Percentiles rank a stretch among this genome's conserved stretches.
These are phyloP conservation scores for Yamadazyma songkhlaensis DNA, from an alignment of 1,139 yeast species.

Conservation along the genomic window DNA sequence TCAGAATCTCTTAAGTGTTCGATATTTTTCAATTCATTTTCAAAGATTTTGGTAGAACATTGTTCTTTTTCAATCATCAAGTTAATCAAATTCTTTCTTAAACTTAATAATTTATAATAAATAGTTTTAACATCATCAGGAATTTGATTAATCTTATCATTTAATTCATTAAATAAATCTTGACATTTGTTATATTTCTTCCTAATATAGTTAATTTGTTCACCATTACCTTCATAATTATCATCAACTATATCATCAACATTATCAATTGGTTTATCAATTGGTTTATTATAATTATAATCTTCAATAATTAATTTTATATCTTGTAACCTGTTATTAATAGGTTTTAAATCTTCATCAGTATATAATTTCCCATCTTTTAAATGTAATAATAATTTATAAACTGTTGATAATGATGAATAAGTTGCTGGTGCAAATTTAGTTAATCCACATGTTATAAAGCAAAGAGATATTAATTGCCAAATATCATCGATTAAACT, in stretches of 20 bases:
- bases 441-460: slow-evolving; percentile 86
- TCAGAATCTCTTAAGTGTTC: slow-evolving; percentile 31
- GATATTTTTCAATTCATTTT: slow-evolving; percentile 26
- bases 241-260: slow-evolving; percentile 9
- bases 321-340: slow-evolving; percentile 66
- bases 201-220: slow-evolving; percentile 57
- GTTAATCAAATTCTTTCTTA: slow-evolving; percentile 34
- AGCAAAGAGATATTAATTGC: slow-evolving; percentile 80
- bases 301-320: slow-evolving; percentile 56
- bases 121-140: slow-evolving; percentile 52
- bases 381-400: slow-evolving; percentile 75
- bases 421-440: slow-evolving; percentile 92
- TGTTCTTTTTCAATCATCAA: slow-evolving; percentile 24
- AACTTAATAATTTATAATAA: slow-evolving; percentile 45
- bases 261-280: slow-evolving; percentile 15
- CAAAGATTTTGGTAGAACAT: slow-evolving; percentile 10
- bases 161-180: slow-evolving; percentile 51
- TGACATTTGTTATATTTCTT: slow-evolving; percentile 59
- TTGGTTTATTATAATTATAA: slow-evolving; percentile 33
- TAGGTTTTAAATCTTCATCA: slow-evolving; percentile 76
- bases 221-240: slow-evolving; percentile 37
- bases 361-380: slow-evolving; percentile 81
- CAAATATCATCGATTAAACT: slow-evolving; percentile 82
- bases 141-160: slow-evolving; percentile 50
- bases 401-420: slow-evolving; percentile 82